Evolutionary conservation across 805 yeast species (phyloP).

Genomic region (Myxozyma neotropica): DNA sequence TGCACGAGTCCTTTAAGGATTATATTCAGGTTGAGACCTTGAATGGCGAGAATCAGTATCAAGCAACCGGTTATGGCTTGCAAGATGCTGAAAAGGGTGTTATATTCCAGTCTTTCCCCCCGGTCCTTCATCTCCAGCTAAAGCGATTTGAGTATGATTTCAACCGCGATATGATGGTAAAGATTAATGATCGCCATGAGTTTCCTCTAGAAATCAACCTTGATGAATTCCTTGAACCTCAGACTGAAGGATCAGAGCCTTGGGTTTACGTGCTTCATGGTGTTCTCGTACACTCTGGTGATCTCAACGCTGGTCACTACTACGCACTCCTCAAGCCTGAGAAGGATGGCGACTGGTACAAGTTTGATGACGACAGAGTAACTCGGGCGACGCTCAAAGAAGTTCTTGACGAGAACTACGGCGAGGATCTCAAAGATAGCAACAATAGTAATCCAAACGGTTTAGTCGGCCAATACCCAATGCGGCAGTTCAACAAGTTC

Average conservation of each 20-base stretch:
- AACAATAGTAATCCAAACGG: slow-evolving; percentile 2
- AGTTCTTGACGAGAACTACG: slow-evolving; percentile 91
- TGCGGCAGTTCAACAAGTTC: slow-evolving; percentile 48
- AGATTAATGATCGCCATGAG: slow-evolving; percentile 89
- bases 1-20: slow-evolving; percentile 76
- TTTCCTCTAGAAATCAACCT: slow-evolving; percentile 83
- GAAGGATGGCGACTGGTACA: slow-evolving; percentile 70
- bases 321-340: slow-evolving; percentile 90
- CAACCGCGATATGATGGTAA: slow-evolving; percentile 81
- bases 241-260: slow-evolving; percentile 52
- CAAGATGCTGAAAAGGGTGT: slow-evolving; percentile 98
- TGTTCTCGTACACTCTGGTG: slow-evolving; percentile 94
- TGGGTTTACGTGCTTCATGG: slow-evolving; percentile 88
- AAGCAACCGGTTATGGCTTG: slow-evolving; percentile 83
- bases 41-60: slow-evolving; percentile 94
- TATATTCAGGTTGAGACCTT: slow-evolving; percentile 86
- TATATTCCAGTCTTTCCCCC: slow-evolving; percentile 85
- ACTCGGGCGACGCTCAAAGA: slow-evolving; percentile 81
- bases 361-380: slow-evolving; percentile 95
- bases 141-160: slow-evolving; percentile 95
- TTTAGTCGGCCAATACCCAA: slow-evolving; percentile 39
- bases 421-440: slow-evolving; percentile 58
- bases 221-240: slow-evolving; percentile 72
- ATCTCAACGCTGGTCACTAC: slow-evolving; percentile 93
- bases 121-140: slow-evolving; percentile 88